These are phyloP conservation scores for Pseudogymnoascus sp. DNA, from an alignment of 2,329 filamentous ascomycete genomes.

Conservation along the genomic window DNA sequence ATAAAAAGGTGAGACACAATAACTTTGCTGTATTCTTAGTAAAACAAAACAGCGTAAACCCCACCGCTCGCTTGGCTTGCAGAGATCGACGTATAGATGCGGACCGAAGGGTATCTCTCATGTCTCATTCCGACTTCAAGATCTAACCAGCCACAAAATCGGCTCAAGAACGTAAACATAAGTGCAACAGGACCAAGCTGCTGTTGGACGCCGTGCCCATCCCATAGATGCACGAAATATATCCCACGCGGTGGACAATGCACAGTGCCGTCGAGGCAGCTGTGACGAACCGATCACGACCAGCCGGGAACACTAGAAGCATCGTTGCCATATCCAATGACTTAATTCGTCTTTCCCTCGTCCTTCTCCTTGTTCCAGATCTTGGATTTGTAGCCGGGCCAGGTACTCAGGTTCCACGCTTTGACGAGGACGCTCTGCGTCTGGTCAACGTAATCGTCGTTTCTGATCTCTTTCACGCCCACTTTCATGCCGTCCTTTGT, in stretches of 20 bases:
- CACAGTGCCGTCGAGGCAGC: neutral
- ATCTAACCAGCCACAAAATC: conserved; percentile 3
- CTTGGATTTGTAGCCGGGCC: conserved; percentile 30
- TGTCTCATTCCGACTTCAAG: neutral
- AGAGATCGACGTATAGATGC: neutral
- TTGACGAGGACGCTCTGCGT: conserved; percentile 65
- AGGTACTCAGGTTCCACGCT: conserved; percentile 53
- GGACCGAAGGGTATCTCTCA: neutral
- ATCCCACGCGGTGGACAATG: neutral
- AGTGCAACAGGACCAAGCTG: neutral
- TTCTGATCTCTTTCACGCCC: conserved; percentile 60
- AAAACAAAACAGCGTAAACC: neutral
- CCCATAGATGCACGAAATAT: neutral
- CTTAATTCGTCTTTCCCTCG: conserved; percentile 27
- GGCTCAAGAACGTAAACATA: conserved; percentile 1
- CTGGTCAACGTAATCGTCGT: conserved; percentile 66
- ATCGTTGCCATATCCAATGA: neutral
- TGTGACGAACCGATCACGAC: neutral
- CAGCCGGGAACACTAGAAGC: neutral
- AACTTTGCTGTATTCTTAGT: neutral
- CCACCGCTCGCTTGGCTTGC: neutral
- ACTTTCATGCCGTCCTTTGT: conserved; percentile 69
- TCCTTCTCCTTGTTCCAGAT: conserved; percentile 32
- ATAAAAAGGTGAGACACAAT: neutral
- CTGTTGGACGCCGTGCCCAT: neutral